A percentile compares a stretch with the other conserved stretches of the same genome.
These are phyloP conservation scores for Xanthoceras sorbifolium DNA, from an alignment of 345 rosid genomes.

Conservation along the genomic window DNA sequence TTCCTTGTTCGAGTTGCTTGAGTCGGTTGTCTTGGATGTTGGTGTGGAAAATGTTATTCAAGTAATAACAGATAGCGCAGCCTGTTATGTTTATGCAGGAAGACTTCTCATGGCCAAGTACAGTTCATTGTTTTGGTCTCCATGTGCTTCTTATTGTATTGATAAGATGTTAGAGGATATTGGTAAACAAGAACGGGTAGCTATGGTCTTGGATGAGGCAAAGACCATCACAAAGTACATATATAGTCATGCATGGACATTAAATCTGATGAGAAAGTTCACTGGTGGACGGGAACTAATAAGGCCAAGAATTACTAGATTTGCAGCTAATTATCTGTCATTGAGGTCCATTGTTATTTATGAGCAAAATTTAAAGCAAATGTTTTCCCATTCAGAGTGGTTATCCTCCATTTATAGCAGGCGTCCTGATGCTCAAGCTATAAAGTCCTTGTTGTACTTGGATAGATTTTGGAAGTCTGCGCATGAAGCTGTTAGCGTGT, in stretches of 20 bases:
- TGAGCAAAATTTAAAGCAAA: constrained; percentile 47
- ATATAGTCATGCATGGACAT: constrained; percentile 39
- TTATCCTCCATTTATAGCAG: constrained; percentile 42
- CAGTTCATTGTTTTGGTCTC: constrained; percentile 47
- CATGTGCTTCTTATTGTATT: constrained; percentile 54
- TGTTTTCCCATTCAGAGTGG: constrained; percentile 45
- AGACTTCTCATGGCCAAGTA: constrained; percentile 49
- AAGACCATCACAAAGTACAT: constrained; percentile 43
- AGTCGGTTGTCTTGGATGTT: constrained; percentile 48
- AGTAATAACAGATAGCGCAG: constrained; percentile 45
- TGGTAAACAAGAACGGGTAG: constrained; percentile 44
- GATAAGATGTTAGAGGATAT: constrained; percentile 59
- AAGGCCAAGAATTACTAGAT: constrained; percentile 42
- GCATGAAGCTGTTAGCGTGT: constrained; percentile 42
- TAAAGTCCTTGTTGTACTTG: constrained; percentile 41
- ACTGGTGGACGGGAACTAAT: constrained; percentile 44
- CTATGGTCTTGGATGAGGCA: constrained; percentile 46
- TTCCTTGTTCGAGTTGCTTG: constrained; percentile 45
- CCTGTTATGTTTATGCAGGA: constrained; percentile 45
- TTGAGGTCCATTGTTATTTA: constrained; percentile 44
- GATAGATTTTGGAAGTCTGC: constrained; percentile 52
- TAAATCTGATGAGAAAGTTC: constrained; percentile 45
- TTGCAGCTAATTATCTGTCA: constrained; percentile 40
- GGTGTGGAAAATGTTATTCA: constrained; percentile 51
- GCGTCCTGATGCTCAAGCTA: constrained; percentile 49